Percentiles rank a stretch among this genome's conserved stretches.
Conservation (phyloP, 208 protist species). For the Crithidia acanthocephali region DNA sequence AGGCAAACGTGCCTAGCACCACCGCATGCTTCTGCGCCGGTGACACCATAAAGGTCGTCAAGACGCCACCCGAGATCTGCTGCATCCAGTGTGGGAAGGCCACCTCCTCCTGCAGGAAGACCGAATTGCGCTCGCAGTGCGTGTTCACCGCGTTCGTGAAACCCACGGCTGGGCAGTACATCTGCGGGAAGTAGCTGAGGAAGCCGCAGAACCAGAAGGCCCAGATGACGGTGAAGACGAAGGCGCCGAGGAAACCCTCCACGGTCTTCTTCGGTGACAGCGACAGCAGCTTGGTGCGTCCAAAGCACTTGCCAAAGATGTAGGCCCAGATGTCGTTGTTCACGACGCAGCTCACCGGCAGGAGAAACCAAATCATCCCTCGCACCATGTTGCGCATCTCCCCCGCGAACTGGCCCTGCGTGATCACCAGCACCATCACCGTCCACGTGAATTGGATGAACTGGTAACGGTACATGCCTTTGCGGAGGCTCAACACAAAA, state of each 20-base stretch:
- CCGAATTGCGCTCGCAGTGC: conserved; percentile 62
- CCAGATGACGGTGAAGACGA: conserved; percentile 92
- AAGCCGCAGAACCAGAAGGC: conserved; percentile 92
- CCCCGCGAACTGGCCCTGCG: conserved; percentile 61
- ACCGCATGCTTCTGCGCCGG: conserved; percentile 94
- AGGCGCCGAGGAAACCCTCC: conserved; percentile 91
- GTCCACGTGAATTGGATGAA: conserved; percentile 93
- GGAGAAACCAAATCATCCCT: conserved; percentile 94
- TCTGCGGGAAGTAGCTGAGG: conserved; percentile 81
- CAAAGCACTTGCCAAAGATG: conserved; percentile 92
- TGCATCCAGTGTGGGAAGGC: conserved; percentile 61
- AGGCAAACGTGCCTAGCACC: conserved; percentile 96
- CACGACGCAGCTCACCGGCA: conserved; percentile 89
- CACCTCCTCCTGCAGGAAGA: conserved; percentile 79
- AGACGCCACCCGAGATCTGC: conserved; percentile 44
- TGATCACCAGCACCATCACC: conserved; percentile 84
- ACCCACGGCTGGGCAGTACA: conserved; percentile 87
- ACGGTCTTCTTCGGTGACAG: conserved; percentile 94
- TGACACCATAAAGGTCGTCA: conserved; percentile 60
- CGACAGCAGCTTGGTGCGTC: conserved; percentile 75
- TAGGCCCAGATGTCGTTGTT: conserved; percentile 94
- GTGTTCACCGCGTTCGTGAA: conserved; percentile 58
- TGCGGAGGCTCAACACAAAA: conserved; percentile 87
- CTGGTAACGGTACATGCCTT: conserved; percentile 92
- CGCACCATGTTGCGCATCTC: conserved; percentile 87